These are phyloP conservation scores for Kondoa subrosea DNA, from an alignment of 768 basidiomycete species.

Conservation along the genomic window DNA sequence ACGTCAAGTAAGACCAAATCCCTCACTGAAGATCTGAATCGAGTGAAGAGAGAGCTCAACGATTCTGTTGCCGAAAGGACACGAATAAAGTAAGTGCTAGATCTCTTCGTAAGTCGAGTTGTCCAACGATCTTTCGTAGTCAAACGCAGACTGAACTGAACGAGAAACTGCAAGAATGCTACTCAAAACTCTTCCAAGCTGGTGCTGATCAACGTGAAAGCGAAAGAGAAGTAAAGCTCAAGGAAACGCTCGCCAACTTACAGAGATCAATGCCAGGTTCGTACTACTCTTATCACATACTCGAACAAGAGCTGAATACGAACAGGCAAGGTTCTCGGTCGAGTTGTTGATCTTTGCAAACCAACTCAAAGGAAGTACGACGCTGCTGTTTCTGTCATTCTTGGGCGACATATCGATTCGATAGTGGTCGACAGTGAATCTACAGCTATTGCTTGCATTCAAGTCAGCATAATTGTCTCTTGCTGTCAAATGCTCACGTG, in stretches of 20 bases:
- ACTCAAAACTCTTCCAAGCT: conserved; percentile 71
- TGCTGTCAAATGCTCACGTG: not conserved
- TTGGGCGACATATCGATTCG: conserved; percentile 87
- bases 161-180: conserved; percentile 69
- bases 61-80: conserved; percentile 68
- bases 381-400: conserved; percentile 70
- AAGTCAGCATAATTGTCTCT: conserved; percentile 39
- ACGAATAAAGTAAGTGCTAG: conserved; percentile 50
- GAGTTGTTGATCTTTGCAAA: conserved; percentile 85
- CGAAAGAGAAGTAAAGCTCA: conserved; percentile 63
- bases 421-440: conserved; percentile 94
- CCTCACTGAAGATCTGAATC: conserved; percentile 47
- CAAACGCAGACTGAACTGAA: conserved; percentile 80
- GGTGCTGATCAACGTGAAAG: conserved; percentile 74
- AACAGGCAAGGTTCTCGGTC: conserved; percentile 41
- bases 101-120: not conserved
- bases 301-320: not conserved
- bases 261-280: conserved; percentile 62
- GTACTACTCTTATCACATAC: not conserved
- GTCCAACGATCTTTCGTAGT: conserved; percentile 34
- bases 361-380: conserved; percentile 85
- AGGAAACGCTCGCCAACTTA: conserved; percentile 65
- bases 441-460: conserved; percentile 92
- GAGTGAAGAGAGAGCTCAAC: conserved; percentile 58
- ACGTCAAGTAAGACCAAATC: conserved; percentile 43